Evolutionary conservation across 192 early-diverging fungal species (phyloP).

Genomic region (Globomyces pollinis-pini): DNA sequence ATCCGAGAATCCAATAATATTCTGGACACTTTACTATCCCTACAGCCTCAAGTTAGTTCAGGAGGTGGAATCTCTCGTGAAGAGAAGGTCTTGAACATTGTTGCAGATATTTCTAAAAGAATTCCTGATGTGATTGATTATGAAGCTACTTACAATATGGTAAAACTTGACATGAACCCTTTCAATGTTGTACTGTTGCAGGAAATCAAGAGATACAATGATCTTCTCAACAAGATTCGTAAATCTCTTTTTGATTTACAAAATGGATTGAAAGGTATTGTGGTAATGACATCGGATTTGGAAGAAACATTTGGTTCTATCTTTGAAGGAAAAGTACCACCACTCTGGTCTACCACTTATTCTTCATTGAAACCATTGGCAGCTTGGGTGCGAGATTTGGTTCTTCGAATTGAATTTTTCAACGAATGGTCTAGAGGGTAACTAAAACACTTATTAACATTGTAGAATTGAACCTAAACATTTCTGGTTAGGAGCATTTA

Average conservation of each 20-base stretch:
- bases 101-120: conserved; percentile 37
- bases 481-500: conserved; percentile 51
- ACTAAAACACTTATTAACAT: conserved; percentile 8
- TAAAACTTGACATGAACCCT: conserved; percentile 45
- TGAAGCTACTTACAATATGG: conserved; percentile 36
- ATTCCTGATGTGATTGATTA: conserved; percentile 51
- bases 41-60: conserved; percentile 44
- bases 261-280: conserved; percentile 55
- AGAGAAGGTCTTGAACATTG: conserved; percentile 44
- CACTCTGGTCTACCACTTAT: conserved; percentile 43
- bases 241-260: conserved; percentile 43
- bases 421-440: conserved; percentile 58
- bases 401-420: conserved; percentile 47
- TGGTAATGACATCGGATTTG: conserved; percentile 54
- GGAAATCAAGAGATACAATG: conserved; percentile 50
- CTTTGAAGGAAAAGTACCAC: conserved; percentile 47
- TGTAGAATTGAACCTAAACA: conserved; percentile 39
- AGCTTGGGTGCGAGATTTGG: conserved; percentile 46
- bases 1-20: conserved; percentile 47
- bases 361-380: conserved; percentile 45
- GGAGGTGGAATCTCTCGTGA: conserved; percentile 34
- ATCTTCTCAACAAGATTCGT: conserved; percentile 34
- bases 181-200: conserved; percentile 51
- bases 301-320: conserved; percentile 49
- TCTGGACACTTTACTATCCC: conserved; percentile 38